Evolutionary conservation across 371 early-diverging fungal species (phyloP), one percentile per base, ranked within the genome.

Genomic region (Cokeromyces recurvatus): DNA sequence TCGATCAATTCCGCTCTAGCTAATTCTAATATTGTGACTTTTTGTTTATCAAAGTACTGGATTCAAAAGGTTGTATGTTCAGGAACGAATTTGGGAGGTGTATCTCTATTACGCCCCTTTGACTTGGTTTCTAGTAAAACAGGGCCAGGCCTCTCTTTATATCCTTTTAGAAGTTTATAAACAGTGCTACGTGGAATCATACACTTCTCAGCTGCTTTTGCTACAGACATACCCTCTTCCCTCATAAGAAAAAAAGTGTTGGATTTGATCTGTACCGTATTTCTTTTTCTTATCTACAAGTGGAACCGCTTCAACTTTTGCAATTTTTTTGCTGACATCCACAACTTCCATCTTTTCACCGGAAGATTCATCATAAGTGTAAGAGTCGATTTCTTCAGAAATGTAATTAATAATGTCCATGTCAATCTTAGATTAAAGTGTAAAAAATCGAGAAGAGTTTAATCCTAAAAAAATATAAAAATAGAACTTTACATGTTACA

Each of bases 51-150:
- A 36, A 49, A 32, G 16, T 32, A 36, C 9, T 42, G 25, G 11
- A 49, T 49, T 39, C 41, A 49, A 4, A 49, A 49, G n/a, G 50
- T 39, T 17, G 43, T 22, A 42, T 49, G 50, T 9, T 42, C 14
- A 22, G 43, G 41, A 41, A 48, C 32, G 8, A 41, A 20, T 12
- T 25, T 48, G 35, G 32, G 38, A 16, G 49, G 42, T 32, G 34
- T 32, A 11, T 12, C 36, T 25, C 25, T 32, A 9, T 37, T 27
- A 38, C 36, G 1, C 32, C 10, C 12, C 24, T 24, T 49, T 15
- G 50, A 19, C 22, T 17, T 39, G 23, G 17, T 42, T 16, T 36
- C 41, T 32, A 15, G 34, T 32, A 32, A 32, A 32, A 32, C 50
- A 35, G 50, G 32, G 8, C 50, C 50, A 23, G 29, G 12, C 12